Base-by-base conservation (phyloP, 75 land plant genomes). In the Pinus taeda region DNA sequence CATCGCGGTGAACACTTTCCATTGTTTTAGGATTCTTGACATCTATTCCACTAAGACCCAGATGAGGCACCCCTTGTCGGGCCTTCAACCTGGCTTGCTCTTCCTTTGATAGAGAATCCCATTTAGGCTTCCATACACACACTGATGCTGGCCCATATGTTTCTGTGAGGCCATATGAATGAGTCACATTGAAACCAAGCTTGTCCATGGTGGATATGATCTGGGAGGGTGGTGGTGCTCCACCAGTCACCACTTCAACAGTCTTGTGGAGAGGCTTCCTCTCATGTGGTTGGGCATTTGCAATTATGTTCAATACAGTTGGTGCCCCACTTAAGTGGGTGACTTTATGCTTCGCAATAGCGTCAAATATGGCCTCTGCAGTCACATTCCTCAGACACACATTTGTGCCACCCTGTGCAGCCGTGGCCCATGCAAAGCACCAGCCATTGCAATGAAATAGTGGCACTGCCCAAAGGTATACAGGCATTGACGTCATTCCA, bases 401-500 rank as follows among this genome's bases (percentile, higher is more conserved):
- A 81, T 90, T 95, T 14, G 82, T 83, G 71, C 90, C 95, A 18
- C 90, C 95, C 3, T 81, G 76, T 13, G 95, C 95, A 8, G 98
- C 95, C 45, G 87, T 67, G 0, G 90, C 90, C 98, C 98, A 95
- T 2, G 91, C 73, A 73, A 83, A 92, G 79, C 87, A 76, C 98
- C 98, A 95, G 14, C 98, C 95, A 72, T 95, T 92, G 74, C 88
- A 84, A 62, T 95, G 98, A 63, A 95, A 95, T 93, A 95, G 87
- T 6, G 98, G 93, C 20, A 95, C 84, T 21, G 93, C 92, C 98
- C 98, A 95, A 2, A 95, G 77, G 66, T 87, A 92, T 1, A 89
- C 88, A 5, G 93, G 83, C 55, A 49, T 49, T 49, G 75, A 66
- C 22, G 75, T 84, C 57, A 95, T 77, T 1, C 74, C 62, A 87